Evolutionary conservation across 2,329 filamentous ascomycete genomes (phyloP), one percentile per base, ranked within the genome.

Genomic region (Sordariomycetes sp.): DNA sequence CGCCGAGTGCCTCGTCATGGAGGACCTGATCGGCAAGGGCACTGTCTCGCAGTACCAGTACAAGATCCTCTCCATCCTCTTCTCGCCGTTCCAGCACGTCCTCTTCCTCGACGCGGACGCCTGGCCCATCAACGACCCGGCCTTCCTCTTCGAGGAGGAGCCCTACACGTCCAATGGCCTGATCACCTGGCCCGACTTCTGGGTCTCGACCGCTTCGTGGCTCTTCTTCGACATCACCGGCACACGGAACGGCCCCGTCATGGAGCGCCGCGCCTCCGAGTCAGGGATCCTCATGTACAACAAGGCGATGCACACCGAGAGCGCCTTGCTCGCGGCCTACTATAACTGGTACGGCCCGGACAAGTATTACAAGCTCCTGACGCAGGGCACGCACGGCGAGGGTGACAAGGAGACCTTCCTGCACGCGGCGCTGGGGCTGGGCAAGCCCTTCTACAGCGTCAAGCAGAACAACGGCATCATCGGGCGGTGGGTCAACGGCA

Each of bases 71-170:
- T 72, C 80, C 3, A 75, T 84, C 20, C 69, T 85, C 2, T 78
- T 83, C 61, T 82, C 81, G 1, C 78, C 79, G 3, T 85, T 83
- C 62, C 77, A 82, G 64, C 74, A 82, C 57, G 74, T 82, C 12
- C 71, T 85, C 20, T 82, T 81, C 67, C 75, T 85, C 64, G 81
- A 85, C 63, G 77, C 78, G 58, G 80, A 83, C 63, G 74, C 74
- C 60, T 81, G 82, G 63, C 79, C 80, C 4, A 59, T 72, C 35
- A 61, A 62, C 59, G 68, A 67, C 55, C 69, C 70, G 0, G 67
- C 71, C 14, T 60, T 66, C 3, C 66, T 84, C 16, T 79, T 85
- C 62, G 67, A 73, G n/a, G 69, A 72, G 1, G 74, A 79, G 43
- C 78, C 79, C 0, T 84, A 78, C 66, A 71, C 63, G 6, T 75